phyloP scores from a whole-genome alignment of 495 filamentous ascomycete species.

The Tuber microsphaerosporum region DNA sequence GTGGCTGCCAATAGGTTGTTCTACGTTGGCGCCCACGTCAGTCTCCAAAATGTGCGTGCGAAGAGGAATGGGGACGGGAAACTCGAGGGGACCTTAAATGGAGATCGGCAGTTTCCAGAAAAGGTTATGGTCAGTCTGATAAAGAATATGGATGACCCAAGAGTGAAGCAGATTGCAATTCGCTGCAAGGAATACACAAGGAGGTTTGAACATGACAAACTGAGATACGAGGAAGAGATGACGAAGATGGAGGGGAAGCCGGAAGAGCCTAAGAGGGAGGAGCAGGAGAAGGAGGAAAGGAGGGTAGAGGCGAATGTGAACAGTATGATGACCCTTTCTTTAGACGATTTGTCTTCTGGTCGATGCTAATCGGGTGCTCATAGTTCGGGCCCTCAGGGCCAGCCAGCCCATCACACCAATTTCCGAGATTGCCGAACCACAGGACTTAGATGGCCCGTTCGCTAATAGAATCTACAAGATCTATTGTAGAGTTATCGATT shows the following conservation, averaged over 20 bases:
- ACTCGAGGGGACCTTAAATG: slow-evolving; percentile 67
- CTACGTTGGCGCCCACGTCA: slow-evolving; percentile 54
- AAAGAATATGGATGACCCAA: slow-evolving; percentile 45
- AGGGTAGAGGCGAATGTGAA: slow-evolving; percentile 40
- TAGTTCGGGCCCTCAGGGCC: slow-evolving; percentile 47
- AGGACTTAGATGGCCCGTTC: slow-evolving; percentile 13
- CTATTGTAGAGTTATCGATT: slow-evolving; percentile 70
- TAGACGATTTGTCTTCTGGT: not conserved
- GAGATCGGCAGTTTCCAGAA: slow-evolving; percentile 50
- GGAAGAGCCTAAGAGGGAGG: slow-evolving; percentile 40
- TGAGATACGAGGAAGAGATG: slow-evolving; percentile 43
- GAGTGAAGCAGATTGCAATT: slow-evolving; percentile 55
- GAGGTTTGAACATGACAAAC: slow-evolving; percentile 48
- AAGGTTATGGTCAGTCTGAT: slow-evolving; percentile 53
- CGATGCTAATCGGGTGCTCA: not conserved
- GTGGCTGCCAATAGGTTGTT: slow-evolving; percentile 51
- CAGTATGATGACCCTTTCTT: slow-evolving; percentile 22
- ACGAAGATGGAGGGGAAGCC: slow-evolving; percentile 32
- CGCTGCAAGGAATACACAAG: slow-evolving; percentile 59
- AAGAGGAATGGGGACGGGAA: slow-evolving; percentile 51
- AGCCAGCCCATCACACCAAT: slow-evolving; percentile 47
- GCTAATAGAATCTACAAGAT: slow-evolving; percentile 63
- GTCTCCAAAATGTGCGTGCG: slow-evolving; percentile 64
- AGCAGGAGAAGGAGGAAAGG: slow-evolving; percentile 32
- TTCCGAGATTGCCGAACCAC: slow-evolving; percentile 48